Evolutionary conservation across 1,284 basidiomycete species (phyloP), one percentile per base, ranked within the genome.

Genomic region (Golubevia pallescens): DNA sequence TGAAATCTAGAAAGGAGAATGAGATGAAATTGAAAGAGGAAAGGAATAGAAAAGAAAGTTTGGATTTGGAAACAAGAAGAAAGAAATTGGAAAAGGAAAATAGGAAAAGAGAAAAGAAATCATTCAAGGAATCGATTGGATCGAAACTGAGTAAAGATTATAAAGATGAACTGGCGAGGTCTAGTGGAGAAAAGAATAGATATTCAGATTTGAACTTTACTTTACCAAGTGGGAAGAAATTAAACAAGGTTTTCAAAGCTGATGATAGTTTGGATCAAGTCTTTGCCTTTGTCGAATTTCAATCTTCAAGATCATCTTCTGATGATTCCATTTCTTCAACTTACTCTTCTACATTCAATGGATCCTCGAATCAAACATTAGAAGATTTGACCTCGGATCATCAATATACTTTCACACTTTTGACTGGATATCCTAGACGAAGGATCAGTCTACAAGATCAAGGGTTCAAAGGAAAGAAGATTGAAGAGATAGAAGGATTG

Each of bases 361-460:
- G n/a, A n/a, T 38, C 34, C 10, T 4, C 3, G 10, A 38, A 38
- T 38, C 10, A 14, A 62, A 70, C 71, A 8, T 21, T 42, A 2
- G 66, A 19, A 1, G 77, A 81, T 58, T n/a, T n/a, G n/a, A n/a
- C n/a, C n/a, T n/a, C n/a, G n/a, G 59, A 67, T 52, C 78, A 78
- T 57, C 38, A 48, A 13, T 79, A 71, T 42, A 20, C 53, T 0
- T 81, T 81, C 59, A 69, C 67, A n/a, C 70, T 81, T n/a, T 73
- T 81, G 28, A 76, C 73, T 20, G 75, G 75, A 21, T 81, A 81
- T 34, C 78, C 78, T 1, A 70, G 77, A 7, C 63, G 60, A n/a
- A 63, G 64, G 34, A 68, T 77, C 55, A 51, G 23, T 4, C 57
- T 56, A 6, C 20, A 51, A 20, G 67, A 69, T 13, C 56, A 19